These are phyloP conservation scores for Leccinum proliferum DNA, from an alignment of 1,284 basidiomycete species.

Conservation along the genomic window DNA sequence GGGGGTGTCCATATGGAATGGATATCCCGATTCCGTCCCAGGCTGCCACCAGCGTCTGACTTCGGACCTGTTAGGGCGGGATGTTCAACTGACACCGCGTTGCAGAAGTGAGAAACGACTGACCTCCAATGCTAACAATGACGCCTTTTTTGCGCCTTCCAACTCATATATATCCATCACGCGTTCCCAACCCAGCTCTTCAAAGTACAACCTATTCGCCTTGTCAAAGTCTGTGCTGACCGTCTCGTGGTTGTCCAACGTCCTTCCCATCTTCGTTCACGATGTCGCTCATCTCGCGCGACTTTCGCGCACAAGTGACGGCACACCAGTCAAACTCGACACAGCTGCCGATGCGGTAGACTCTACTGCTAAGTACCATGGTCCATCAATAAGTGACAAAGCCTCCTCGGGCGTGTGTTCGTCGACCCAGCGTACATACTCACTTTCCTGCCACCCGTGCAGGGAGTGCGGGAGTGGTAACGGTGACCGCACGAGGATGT, in stretches of 20 bases:
- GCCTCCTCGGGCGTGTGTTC: conserved; percentile 72
- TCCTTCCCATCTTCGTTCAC: conserved; percentile 13
- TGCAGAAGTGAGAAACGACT: conserved; percentile 17
- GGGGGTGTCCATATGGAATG: too few relatives aligned
- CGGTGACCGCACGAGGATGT: conserved; percentile 86
- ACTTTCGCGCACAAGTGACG: conserved; percentile 92
- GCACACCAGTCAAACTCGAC: conserved; percentile 99
- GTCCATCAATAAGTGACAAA: conserved; percentile 74
- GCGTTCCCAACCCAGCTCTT: conserved; percentile 95
- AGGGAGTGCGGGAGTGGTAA: conserved; percentile 80
- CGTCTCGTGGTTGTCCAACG: conserved; percentile 89
- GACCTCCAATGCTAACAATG: conserved; percentile 94
- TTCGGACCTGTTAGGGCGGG: conserved; percentile 46
- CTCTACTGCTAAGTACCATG: conserved; percentile 98
- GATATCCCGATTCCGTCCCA: too few relatives aligned
- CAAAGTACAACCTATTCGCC: conserved; percentile 98
- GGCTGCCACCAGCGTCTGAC: too few relatives aligned
- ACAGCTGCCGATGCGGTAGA: conserved; percentile 96
- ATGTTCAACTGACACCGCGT: not conserved
- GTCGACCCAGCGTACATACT: conserved; percentile 58
- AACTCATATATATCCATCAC: conserved; percentile 99
- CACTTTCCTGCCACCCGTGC: conserved; percentile 89
- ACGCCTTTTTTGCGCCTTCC: conserved; percentile 85
- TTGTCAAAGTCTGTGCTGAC: conserved; percentile 99
- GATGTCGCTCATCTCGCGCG: conserved; percentile 85